phyloP scores from a whole-genome alignment of 768 basidiomycete genomes.

The Tylopilus rubrobrunneus region DNA sequence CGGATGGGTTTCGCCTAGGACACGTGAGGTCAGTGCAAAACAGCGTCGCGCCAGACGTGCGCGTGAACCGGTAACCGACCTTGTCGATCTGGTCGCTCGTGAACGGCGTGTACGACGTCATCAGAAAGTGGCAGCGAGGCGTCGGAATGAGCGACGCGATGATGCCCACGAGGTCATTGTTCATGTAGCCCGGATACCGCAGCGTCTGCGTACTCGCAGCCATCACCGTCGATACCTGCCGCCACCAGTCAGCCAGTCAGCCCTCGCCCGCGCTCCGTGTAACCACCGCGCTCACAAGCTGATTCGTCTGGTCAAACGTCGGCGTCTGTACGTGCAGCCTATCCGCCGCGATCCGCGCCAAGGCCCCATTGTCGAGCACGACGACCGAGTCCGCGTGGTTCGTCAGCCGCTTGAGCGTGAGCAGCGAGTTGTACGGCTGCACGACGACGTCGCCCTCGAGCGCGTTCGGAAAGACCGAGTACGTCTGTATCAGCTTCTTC shows the following conservation, averaged over 20 bases:
- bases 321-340: slow-evolving; percentile 84
- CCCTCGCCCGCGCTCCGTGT: not conserved
- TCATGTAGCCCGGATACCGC: slow-evolving; percentile 98
- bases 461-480: slow-evolving; percentile 95
- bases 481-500: slow-evolving; percentile 98
- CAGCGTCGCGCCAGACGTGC: not conserved
- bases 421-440: slow-evolving; percentile 94
- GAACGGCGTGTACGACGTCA: slow-evolving; percentile 99
- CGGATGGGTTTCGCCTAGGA: slow-evolving; percentile 88
- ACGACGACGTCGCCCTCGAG: slow-evolving; percentile 96
- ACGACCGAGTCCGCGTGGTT: slow-evolving; percentile 98
- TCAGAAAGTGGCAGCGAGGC: slow-evolving; percentile 95
- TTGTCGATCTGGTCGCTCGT: slow-evolving; percentile 96
- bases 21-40: not conserved
- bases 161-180: slow-evolving; percentile 97
- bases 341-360: slow-evolving; percentile 91
- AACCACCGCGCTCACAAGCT: slow-evolving; percentile 52
- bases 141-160: slow-evolving; percentile 96
- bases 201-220: slow-evolving; percentile 96
- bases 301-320: slow-evolving; percentile 89
- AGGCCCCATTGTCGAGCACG: slow-evolving; percentile 93
- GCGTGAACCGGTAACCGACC: slow-evolving; percentile 38
- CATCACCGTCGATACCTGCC: slow-evolving; percentile 93
- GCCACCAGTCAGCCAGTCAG: slow-evolving; percentile 1
- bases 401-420: slow-evolving; percentile 89